Conservation (phyloP, 148 eudicot species). For the Cornus kousa region DNA sequence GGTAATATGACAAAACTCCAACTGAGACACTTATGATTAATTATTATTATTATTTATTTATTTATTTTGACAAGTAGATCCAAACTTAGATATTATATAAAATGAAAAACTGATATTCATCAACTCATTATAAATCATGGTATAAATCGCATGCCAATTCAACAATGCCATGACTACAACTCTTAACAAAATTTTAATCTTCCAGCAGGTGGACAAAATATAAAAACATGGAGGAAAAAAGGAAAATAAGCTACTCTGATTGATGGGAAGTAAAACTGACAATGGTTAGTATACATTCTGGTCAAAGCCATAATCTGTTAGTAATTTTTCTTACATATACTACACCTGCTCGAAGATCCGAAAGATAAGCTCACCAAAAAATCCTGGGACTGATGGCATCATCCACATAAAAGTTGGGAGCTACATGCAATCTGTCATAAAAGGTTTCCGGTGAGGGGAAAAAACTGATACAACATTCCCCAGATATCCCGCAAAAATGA, state of each 20-base stretch:
- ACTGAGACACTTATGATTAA: too few relatives aligned
- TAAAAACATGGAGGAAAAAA: neutral
- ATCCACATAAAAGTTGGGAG: neutral
- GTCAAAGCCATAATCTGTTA: neutral
- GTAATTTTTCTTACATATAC: neutral
- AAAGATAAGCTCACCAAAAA: neutral
- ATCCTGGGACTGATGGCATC: neutral
- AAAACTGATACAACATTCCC: neutral
- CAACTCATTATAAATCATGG: neutral
- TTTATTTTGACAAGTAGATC: neutral
- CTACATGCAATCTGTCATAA: neutral
- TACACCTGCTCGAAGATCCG: neutral
- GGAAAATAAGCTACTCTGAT: constrained; percentile 14
- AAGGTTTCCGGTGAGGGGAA: neutral
- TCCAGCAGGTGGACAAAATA: neutral
- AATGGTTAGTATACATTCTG: neutral
- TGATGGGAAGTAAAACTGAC: neutral
- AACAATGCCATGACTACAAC: neutral
- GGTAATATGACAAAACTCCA: too few relatives aligned
- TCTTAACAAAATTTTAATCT: neutral
- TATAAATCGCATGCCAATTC: neutral
- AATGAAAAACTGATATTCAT: neutral
- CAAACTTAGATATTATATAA: neutral
- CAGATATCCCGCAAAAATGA: neutral
- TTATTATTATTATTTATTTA: too few relatives aligned